Evolutionary conservation across 352 stramenopile genomes (phyloP), one percentile per base, ranked within the genome.

Genomic region (Globisporangium abappressorium): DNA sequence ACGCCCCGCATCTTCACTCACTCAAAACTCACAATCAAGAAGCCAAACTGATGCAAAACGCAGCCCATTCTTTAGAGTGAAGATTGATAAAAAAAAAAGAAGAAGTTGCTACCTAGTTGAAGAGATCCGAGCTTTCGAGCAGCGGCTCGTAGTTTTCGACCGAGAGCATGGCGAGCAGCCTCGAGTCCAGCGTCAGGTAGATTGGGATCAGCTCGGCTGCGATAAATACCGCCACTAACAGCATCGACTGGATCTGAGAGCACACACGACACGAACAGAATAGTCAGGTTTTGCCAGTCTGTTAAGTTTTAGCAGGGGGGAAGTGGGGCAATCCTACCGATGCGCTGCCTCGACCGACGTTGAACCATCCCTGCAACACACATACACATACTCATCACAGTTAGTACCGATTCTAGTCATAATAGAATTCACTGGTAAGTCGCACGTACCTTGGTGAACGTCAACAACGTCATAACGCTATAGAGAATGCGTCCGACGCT

Each of bases 401-500:
- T 61, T 26, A 59, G 51, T 22, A n/a, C 15, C 5, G 4, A 20
- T 46, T 46, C 38, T 46, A 5, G 38, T 6, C 41, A 1, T n/a
- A 18, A 49, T 49, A 49, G 15, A 28, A 20, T n/a, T 3, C 47
- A 53, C 8, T 26, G 8, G 3, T 5, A 12, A 14, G 9, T 15
- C 20, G 15, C 47, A 53, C 2, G 11, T 79, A 91, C 87, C 76
- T 92, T 88, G 2, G 87, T 94, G 47, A 95, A 94, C 14, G 87
- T 94, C n/a, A 95, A 74, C 49, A 97, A 61, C 15, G 89, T 94
- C 68, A 95, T 94, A 30, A 96, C 82, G 66, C 88, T 95, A 70
- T 95, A 97, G 11, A 94, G 69, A 59, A 97, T 93, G 22, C 89
- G 83, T 0, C 87, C 90, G 54, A 90, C 71, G 54, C 89, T 97